Base-by-base conservation (phyloP, 495 filamentous ascomycete species). In the Tuber brumale region DNA sequence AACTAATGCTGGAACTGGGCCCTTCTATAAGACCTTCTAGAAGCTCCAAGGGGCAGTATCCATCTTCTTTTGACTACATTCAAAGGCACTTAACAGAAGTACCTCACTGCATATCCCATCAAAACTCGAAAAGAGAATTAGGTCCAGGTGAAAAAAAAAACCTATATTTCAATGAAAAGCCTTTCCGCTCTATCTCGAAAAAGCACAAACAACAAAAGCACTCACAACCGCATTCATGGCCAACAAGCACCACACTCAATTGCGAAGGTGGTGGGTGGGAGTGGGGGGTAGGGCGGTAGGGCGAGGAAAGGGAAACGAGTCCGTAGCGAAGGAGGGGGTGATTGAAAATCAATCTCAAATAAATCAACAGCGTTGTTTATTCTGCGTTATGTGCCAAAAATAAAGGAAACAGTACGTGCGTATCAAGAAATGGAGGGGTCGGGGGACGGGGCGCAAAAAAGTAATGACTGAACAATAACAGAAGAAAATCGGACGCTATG, bases 391-490 rank as follows among this genome's bases (percentile, higher is more conserved):
- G 70, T 79, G 71, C 76, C 73, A 76, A 76, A 76, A 75, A 78
- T 79, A 75, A 80, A 70, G 77, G 77, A 44, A 71, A 73, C 72
- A 27, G 51, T 76, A 27, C 39, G 41, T 75, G 42, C 43, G 70
- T 80, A 80, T 79, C 76, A 79, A 78, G 69, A 75, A 76, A 77
- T 79, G 45, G 76, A 76, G 73, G 78, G 78, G 78, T 66, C 73
- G 78, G 77, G 76, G 72, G 75, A 78, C 76, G 70, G 71, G 78
- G 73, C 73, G 76, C 75, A 77, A 77, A 77, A 66, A 77, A 77
- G 75, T 74, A 70, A 70, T 69, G 75, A 75, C 79, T 79, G 77
- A 80, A 69, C 73, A 79, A 69, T 79, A 76, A 79, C 73, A 79
- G 69, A 73, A 66, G 57, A 46, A 79, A 76, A 76, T 71, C 75